A percentile compares a stretch with the other conserved stretches of the same genome.
Conservation (phyloP, 106 monocot species). For the Dendrobium catenatum region DNA sequence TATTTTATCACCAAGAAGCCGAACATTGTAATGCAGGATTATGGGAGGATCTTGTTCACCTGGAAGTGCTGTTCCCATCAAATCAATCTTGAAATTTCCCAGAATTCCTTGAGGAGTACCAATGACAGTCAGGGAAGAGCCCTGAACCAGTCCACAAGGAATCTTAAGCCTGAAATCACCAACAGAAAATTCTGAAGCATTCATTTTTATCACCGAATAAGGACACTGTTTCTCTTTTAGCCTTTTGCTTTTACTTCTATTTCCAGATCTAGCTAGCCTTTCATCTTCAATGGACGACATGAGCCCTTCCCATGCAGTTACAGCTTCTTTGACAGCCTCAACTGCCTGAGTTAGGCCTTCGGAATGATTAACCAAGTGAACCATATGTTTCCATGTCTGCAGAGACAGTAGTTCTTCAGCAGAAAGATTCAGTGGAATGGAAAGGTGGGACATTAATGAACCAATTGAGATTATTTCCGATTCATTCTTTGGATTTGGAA, state of each 20-base stretch:
- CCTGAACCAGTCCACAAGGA: constrained; percentile 91
- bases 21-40: constrained; percentile 83
- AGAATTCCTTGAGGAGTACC: constrained; percentile 75
- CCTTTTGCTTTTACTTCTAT: constrained; percentile 30
- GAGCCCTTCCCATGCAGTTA: constrained; percentile 61
- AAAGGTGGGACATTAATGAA: constrained; percentile 31
- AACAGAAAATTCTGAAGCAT: constrained; percentile 48
- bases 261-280: constrained; percentile 26
- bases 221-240: constrained; percentile 75
- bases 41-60: constrained; percentile 88
- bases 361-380: constrained; percentile 34
- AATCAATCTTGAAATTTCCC: constrained; percentile 77
- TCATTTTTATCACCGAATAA: constrained; percentile 82
- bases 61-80: constrained; percentile 66
- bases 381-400: constrained; percentile 74
- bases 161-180: constrained; percentile 53
- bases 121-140: constrained; percentile 86
- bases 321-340: constrained; percentile 83
- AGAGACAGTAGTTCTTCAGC: constrained; percentile 40
- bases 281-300: constrained; percentile 55
- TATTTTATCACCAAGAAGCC: constrained; percentile 83
- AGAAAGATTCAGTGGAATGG: constrained; percentile 48
- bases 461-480: constrained; percentile 42
- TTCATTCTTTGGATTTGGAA: constrained; percentile 39
- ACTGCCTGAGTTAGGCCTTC: constrained; percentile 56